These are phyloP conservation scores for Rubus parviflorus DNA, from an alignment of 306 rosid species.

Conservation along the genomic window DNA sequence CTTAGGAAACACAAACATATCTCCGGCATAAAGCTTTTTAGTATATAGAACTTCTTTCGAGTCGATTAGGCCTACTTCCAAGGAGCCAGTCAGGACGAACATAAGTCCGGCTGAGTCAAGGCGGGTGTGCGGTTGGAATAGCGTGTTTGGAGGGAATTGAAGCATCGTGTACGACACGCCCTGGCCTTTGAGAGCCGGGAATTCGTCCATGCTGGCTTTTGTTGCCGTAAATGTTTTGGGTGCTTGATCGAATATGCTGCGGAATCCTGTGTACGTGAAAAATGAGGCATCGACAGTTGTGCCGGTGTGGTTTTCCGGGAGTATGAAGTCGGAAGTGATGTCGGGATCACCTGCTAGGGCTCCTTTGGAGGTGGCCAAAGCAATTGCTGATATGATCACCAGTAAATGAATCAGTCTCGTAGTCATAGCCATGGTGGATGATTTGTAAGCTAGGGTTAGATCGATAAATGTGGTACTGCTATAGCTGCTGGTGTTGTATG, in stretches of 20 bases:
- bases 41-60: conserved; percentile 18
- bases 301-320: neutral
- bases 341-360: conserved; percentile 12
- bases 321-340: conserved; percentile 11
- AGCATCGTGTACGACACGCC: conserved; percentile 25
- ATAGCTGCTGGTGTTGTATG: neutral
- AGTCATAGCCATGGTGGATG: neutral
- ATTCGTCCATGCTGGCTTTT: conserved; percentile 13
- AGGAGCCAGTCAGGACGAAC: conserved; percentile 21
- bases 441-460: neutral
- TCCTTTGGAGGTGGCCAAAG: neutral
- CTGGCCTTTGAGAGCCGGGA: conserved; percentile 26
- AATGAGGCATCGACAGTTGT: neutral
- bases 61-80: conserved; percentile 40
- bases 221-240: conserved; percentile 15
- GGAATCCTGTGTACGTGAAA: conserved; percentile 27
- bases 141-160: conserved; percentile 14
- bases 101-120: conserved; percentile 32
- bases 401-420: neutral
- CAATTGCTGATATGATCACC: neutral
- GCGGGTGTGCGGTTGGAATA: conserved; percentile 35
- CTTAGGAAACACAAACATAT: conserved; percentile 37
- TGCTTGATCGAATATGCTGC: conserved; percentile 1
- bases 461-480: neutral
- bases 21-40: conserved; percentile 29